A percentile compares a stretch with the other conserved stretches of the same genome.
These are phyloP conservation scores for Arthrobotrys iridis DNA, from an alignment of 2,329 filamentous ascomycete genomes.

Conservation along the genomic window DNA sequence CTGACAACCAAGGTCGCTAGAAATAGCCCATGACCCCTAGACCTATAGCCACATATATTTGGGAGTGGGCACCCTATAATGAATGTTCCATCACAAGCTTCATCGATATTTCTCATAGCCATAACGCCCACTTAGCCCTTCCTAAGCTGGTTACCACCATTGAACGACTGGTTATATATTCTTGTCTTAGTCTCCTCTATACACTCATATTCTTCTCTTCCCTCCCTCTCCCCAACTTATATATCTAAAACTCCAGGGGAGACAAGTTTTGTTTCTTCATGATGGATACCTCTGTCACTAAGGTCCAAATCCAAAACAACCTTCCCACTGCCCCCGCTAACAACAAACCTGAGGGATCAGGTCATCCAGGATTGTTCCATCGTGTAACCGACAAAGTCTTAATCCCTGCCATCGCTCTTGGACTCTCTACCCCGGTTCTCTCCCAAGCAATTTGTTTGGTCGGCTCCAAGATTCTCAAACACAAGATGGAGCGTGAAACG, in stretches of 20 bases:
- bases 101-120: background rate
- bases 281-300: background rate
- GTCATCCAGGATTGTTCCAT: background rate
- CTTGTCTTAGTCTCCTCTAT: background rate
- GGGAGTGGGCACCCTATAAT: background rate
- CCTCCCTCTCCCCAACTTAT: background rate
- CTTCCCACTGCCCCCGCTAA: background rate
- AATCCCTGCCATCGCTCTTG: slow-evolving; percentile 35
- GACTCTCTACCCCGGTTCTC: slow-evolving; percentile 41
- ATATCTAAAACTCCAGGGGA: background rate
- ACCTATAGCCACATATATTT: background rate
- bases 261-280: background rate
- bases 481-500: slow-evolving; percentile 35
- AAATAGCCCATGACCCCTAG: background rate
- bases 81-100: background rate
- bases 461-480: slow-evolving; percentile 43
- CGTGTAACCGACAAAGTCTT: slow-evolving; percentile 14
- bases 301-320: background rate
- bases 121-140: background rate
- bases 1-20: background rate
- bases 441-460: slow-evolving; percentile 45
- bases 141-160: background rate
- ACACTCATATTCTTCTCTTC: too few relatives aligned
- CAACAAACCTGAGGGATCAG: background rate
- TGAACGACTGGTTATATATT: background rate